Base-by-base conservation (phyloP, 2,329 filamentous ascomycete genomes). In the Trichoderma pleuroti region DNA sequence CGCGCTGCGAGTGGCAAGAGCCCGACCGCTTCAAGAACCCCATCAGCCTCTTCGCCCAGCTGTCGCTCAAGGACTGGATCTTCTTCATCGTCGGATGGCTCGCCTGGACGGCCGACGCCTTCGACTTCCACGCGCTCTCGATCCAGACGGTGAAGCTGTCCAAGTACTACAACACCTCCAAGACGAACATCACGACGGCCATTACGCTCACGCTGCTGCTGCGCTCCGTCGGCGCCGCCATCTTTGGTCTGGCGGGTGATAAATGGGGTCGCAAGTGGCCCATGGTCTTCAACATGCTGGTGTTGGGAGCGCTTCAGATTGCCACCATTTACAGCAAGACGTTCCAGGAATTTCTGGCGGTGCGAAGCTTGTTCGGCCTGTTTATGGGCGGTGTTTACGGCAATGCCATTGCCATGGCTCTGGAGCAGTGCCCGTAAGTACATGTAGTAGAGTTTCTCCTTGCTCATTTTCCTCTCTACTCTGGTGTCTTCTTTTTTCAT, bases 341-440 rank as follows among this genome's bases (percentile, higher is more conserved):
- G 0, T 96, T 93, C 78, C 79, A 86, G 68, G 87, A 93, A 75
- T 94, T 94, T 79, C 82, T 94, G n/a, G 91, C 88, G 10, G 91
- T 93, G 1, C 85, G 92, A 64, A 88, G 88, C 72, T 81, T 93
- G 14, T 94, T 93, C 75, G 92, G 92, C 24, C 82, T 94, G 14
- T 92, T 93, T 80, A 94, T 94, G 92, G 92, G 92, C 46, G 92
- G 92, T 74, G 89, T 94, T 14, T 93, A 93, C 79, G 92, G 92
- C 42, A 93, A 93, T 76, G 91, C 91, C 42, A 90, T 92, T 57
- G 91, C 91, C 62, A 94, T 93, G 88, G 91, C 91, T 0, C 83
- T 94, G 10, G 92, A 94, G 77, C 90, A 91, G 75, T 91, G 89
- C 80, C 90, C 89, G 84, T 86, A 82, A 80, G 86, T 82, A 4